Conservation (phyloP, 1,284 basidiomycete genomes). For the Cryptococcus neoformans region DNA sequence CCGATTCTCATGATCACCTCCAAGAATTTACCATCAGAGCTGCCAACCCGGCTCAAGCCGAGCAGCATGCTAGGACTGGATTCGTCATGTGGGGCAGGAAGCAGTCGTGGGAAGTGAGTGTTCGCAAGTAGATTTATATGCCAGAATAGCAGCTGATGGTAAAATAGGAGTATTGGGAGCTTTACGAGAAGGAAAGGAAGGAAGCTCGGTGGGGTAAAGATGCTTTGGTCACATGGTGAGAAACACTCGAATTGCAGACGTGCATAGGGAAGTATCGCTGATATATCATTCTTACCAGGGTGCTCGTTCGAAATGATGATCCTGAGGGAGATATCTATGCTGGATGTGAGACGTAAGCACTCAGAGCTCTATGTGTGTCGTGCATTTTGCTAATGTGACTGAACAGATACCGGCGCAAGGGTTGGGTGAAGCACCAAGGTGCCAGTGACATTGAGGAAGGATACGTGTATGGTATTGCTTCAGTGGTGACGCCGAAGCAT, state of each 20-base stretch:
- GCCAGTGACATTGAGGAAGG: slow-evolving; percentile 9
- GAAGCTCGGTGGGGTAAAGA: slow-evolving; percentile 14
- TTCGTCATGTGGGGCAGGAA: slow-evolving; percentile 17
- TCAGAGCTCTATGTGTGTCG: too few relatives aligned
- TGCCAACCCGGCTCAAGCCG: slow-evolving; percentile 6
- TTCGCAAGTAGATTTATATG: not conserved
- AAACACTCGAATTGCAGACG: not conserved
- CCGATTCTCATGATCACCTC: not conserved
- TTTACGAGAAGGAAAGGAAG: slow-evolving; percentile 3
- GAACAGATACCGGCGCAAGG: slow-evolving; percentile 13
- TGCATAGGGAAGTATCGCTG: not conserved
- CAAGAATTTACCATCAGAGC: slow-evolving; percentile 4
- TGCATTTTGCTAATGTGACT: not conserved
- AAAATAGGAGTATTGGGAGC: slow-evolving; percentile 4
- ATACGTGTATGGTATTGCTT: slow-evolving; percentile 25
- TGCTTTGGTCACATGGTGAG: slow-evolving; percentile 16
- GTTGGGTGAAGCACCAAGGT: slow-evolving; percentile 15
- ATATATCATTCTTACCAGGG: slow-evolving; percentile 6
- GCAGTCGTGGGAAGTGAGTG: slow-evolving; percentile 16
- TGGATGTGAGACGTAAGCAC: slow-evolving; percentile 26
- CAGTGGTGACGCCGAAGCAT: slow-evolving; percentile 24
- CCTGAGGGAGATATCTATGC: slow-evolving; percentile 23
- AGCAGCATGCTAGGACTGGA: slow-evolving; percentile 12
- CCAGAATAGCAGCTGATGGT: not conserved
- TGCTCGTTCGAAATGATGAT: slow-evolving; percentile 18